Evolutionary conservation across 768 basidiomycete genomes (phyloP).

Genomic region (Psilocybe subaeruginosa): DNA sequence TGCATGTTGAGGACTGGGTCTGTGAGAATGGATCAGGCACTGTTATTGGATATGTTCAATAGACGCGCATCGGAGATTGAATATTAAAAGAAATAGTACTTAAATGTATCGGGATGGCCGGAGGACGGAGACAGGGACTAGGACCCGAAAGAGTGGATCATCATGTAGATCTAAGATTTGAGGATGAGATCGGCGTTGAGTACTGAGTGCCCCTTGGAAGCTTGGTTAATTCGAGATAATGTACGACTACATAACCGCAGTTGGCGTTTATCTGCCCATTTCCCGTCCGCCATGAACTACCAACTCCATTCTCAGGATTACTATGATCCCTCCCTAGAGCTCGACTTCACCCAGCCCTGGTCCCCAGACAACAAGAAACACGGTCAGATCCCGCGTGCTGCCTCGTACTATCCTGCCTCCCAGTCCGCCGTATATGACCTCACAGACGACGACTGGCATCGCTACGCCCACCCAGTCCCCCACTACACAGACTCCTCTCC

Average conservation of each 20-base stretch:
- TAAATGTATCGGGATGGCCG: background rate
- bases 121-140: background rate
- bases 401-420: constrained; percentile 20
- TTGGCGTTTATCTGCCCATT: background rate
- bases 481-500: constrained; percentile 14
- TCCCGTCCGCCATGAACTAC: constrained; percentile 1
- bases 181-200: background rate
- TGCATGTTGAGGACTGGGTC: background rate
- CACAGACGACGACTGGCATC: constrained; percentile 28
- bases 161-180: background rate
- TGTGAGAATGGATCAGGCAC: background rate
- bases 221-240: constrained; percentile 2
- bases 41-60: background rate
- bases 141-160: background rate
- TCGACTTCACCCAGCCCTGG: background rate
- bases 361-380: background rate
- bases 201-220: background rate
- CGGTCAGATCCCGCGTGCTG: constrained; percentile 14
- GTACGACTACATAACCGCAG: constrained; percentile 6
- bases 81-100: background rate
- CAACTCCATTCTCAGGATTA: background rate
- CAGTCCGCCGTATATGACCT: constrained; percentile 22
- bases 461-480: constrained; percentile 9
- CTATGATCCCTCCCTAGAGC: background rate
- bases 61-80: constrained; percentile 1